These are phyloP conservation scores for Phytophthora fragariae DNA, from an alignment of 352 stramenopile genomes.

Conservation along the genomic window DNA sequence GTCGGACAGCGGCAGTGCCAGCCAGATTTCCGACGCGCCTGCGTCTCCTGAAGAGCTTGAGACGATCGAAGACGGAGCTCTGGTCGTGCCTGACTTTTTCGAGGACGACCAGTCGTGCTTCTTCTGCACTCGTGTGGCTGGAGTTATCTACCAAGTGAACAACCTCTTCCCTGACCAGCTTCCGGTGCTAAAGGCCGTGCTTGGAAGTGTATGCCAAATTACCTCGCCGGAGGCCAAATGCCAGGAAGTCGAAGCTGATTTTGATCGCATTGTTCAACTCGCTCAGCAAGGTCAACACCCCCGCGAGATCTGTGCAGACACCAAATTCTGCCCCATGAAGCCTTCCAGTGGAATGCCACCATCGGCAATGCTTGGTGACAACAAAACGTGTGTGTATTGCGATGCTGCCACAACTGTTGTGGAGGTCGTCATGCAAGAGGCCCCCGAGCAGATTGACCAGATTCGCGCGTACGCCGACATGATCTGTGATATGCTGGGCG, in stretches of 20 bases:
- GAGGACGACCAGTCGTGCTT: constrained; percentile 45
- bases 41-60: constrained; percentile 15
- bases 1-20: constrained; percentile 23
- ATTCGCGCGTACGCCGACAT: constrained; percentile 62
- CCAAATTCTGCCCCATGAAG: constrained; percentile 50
- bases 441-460: constrained; percentile 53
- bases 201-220: constrained; percentile 56
- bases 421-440: constrained; percentile 55
- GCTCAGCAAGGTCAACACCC: constrained; percentile 59
- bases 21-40: constrained; percentile 5
- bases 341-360: constrained; percentile 1
- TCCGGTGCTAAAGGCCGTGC: constrained; percentile 46
- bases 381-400: constrained; percentile 70
- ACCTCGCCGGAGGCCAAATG: constrained; percentile 54
- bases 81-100: constrained; percentile 8
- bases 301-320: constrained; percentile 48
- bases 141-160: constrained; percentile 53
- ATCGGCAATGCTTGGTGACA: constrained; percentile 13
- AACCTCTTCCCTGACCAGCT: constrained; percentile 49
- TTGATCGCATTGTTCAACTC: constrained; percentile 66
- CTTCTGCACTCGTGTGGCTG: constrained; percentile 55
- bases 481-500: constrained; percentile 61
- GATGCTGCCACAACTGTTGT: constrained; percentile 58
- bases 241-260: constrained; percentile 53
- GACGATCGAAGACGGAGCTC: constrained; percentile 13